phyloP scores from a whole-genome alignment of 1,284 basidiomycete species.

The Cerrena zonata region DNA sequence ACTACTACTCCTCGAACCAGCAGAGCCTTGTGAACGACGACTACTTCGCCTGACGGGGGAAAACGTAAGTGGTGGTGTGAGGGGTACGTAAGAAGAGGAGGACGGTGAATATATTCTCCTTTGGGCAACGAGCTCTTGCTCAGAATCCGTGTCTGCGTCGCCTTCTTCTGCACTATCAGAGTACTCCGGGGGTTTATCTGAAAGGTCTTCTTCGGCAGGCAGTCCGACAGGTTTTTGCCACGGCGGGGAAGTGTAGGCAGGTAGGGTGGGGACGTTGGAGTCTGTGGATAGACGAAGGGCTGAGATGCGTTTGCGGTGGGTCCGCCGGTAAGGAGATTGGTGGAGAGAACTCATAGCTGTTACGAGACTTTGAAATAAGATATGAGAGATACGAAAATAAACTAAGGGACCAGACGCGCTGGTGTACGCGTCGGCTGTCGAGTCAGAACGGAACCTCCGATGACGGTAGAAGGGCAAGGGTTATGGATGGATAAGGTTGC shows the following conservation, averaged over 20 bases:
- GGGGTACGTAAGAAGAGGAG: slow-evolving; percentile 17
- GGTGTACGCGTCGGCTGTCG: background rate
- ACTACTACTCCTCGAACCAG: slow-evolving; percentile 1
- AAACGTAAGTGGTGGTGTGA: slow-evolving; percentile 18
- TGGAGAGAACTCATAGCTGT: background rate
- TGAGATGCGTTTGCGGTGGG: slow-evolving; percentile 53
- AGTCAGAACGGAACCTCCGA: background rate
- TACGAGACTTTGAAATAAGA: too few species aligned
- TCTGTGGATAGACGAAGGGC: slow-evolving; percentile 60
- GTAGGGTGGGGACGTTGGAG: slow-evolving; percentile 54
- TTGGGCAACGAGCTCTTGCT: slow-evolving; percentile 13
- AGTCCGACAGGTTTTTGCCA: slow-evolving; percentile 22
- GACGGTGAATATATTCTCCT: slow-evolving; percentile 9
- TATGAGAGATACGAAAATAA: background rate
- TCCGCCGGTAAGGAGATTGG: background rate
- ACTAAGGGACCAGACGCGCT: background rate
- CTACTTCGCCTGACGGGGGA: slow-evolving; percentile 14
- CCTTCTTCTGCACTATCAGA: slow-evolving; percentile 70
- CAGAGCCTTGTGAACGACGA: slow-evolving; percentile 14
- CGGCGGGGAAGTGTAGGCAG: slow-evolving; percentile 52
- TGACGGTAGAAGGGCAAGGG: background rate
- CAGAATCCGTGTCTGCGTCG: slow-evolving; percentile 57
- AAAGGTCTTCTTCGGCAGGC: slow-evolving; percentile 29
- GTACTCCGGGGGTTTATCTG: slow-evolving; percentile 67
- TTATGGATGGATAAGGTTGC: background rate